These are phyloP conservation scores for Ramaria sp. DNA, from an alignment of 768 basidiomycete genomes.

Conservation along the genomic window DNA sequence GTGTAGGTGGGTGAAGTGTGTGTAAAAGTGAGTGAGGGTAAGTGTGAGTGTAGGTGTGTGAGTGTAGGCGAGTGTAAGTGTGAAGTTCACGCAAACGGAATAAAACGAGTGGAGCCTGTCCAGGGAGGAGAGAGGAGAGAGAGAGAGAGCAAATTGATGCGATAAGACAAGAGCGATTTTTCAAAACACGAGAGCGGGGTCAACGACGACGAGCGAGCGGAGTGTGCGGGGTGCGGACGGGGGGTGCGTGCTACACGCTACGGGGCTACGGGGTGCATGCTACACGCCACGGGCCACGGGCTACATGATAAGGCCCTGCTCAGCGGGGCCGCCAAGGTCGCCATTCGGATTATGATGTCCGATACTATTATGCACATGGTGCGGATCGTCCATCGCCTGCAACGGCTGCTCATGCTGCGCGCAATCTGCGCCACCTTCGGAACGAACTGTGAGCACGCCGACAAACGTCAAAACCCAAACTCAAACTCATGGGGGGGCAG, in stretches of 20 bases:
- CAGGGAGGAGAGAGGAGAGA: no score
- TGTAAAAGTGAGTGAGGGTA: no score
- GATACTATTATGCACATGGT: not conserved
- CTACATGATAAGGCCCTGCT: not conserved
- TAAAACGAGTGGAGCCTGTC: not conserved
- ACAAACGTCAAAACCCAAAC: conserved; percentile 1
- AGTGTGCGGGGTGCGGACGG: no score
- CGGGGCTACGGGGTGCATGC: no score
- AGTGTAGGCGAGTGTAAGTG: no score
- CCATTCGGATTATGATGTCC: not conserved
- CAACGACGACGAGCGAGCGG: no score
- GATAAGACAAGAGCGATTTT: not conserved
- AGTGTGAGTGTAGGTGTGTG: no score
- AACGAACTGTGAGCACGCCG: conserved; percentile 45
- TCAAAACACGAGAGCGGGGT: not conserved
- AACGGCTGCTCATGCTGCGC: conserved; percentile 29
- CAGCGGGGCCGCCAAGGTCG: not conserved
- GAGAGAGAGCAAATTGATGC: not conserved
- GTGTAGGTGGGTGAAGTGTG: no score
- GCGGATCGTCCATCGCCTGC: not conserved
- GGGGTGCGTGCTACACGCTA: no score
- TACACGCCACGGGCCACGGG: not conserved
- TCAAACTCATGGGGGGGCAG: not conserved
- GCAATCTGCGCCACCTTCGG: conserved; percentile 77
- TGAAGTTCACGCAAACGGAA: not conserved